These are phyloP conservation scores for Orbilia javanica DNA, from an alignment of 2,329 filamentous ascomycete genomes.

Conservation along the genomic window DNA sequence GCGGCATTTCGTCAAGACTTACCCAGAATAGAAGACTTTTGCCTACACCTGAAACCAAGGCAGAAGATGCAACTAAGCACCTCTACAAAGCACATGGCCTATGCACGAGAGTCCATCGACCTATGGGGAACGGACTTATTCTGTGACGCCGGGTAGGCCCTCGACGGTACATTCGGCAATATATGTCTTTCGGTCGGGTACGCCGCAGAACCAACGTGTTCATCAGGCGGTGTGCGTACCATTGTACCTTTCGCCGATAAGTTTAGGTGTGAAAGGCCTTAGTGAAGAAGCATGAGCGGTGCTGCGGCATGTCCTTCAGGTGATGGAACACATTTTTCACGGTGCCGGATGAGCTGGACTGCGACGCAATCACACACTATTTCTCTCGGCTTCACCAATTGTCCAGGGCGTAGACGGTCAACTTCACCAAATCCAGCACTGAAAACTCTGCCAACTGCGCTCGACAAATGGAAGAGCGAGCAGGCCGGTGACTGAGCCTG, in stretches of 20 bases:
- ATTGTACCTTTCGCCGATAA: conserved; percentile 7
- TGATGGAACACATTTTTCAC: conserved; percentile 39
- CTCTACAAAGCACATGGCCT: conserved; percentile 24
- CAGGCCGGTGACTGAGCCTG: conserved; percentile 21
- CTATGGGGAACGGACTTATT: conserved; percentile 57
- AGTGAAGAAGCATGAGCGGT: conserved; percentile 45
- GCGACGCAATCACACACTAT: conserved; percentile 43
- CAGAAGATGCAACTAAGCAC: conserved; percentile 47
- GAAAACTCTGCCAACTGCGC: conserved; percentile 38
- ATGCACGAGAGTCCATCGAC: conserved; percentile 45
- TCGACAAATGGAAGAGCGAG: conserved; percentile 49
- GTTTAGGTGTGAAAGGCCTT: conserved; percentile 23
- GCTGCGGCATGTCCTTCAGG: conserved; percentile 44
- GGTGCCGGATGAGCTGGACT: conserved; percentile 45
- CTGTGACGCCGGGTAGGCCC: conserved; percentile 29
- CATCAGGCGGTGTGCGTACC: conserved; percentile 40
- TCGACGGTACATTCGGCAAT: conserved; percentile 30
- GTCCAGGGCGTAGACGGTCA: conserved; percentile 48
- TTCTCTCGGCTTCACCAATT: conserved; percentile 55
- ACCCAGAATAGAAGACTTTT: conserved; percentile 45
- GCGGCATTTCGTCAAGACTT: conserved; percentile 57
- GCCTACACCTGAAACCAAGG: conserved; percentile 54
- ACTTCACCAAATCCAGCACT: conserved; percentile 48
- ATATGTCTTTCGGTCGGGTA: conserved; percentile 45
- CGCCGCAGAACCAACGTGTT: conserved; percentile 52